A percentile compares a stretch with the other conserved stretches of the same genome.
Conservation (phyloP, 768 basidiomycete genomes). For the Imleria badia region DNA sequence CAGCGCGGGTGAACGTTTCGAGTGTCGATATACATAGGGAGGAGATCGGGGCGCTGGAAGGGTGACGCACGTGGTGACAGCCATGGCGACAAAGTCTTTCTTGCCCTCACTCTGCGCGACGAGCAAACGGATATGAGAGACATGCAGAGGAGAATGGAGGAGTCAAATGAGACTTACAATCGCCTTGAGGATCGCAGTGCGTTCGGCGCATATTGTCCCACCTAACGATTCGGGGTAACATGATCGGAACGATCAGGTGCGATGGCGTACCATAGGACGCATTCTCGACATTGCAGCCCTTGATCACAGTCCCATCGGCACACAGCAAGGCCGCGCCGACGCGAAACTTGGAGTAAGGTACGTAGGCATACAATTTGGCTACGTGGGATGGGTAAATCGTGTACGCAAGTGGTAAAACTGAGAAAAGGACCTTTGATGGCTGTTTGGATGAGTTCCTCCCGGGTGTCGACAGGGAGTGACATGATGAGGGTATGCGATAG, state of each 20-base stretch:
- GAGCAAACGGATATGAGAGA: background rate
- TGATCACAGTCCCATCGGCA: conserved; percentile 67
- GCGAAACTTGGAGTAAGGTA: conserved; percentile 87
- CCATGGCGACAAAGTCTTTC: conserved; percentile 68
- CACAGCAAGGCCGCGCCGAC: conserved; percentile 88
- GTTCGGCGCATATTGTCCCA: conserved; percentile 89
- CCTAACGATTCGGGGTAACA: conserved; percentile 37
- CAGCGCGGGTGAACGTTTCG: background rate
- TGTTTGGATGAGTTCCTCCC: conserved; percentile 51
- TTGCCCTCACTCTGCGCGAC: conserved; percentile 74
- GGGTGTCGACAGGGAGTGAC: conserved; percentile 41
- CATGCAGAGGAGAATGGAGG: background rate
- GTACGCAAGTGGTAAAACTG: background rate
- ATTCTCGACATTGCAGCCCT: conserved; percentile 92
- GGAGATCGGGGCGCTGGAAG: background rate
- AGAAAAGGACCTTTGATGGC: conserved; percentile 33
- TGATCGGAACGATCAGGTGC: no score
- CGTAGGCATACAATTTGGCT: conserved; percentile 76
- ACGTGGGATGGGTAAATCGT: background rate
- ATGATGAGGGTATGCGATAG: background rate
- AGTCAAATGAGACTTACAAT: conserved; percentile 51
- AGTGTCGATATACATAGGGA: no score
- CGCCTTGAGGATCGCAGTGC: conserved; percentile 94
- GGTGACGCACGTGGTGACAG: conserved; percentile 68
- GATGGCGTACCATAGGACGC: conserved; percentile 75